Percentiles rank a stretch among this genome's conserved stretches.
phyloP scores from a whole-genome alignment of 352 stramenopile genomes.

The Achlya hypogyna region DNA sequence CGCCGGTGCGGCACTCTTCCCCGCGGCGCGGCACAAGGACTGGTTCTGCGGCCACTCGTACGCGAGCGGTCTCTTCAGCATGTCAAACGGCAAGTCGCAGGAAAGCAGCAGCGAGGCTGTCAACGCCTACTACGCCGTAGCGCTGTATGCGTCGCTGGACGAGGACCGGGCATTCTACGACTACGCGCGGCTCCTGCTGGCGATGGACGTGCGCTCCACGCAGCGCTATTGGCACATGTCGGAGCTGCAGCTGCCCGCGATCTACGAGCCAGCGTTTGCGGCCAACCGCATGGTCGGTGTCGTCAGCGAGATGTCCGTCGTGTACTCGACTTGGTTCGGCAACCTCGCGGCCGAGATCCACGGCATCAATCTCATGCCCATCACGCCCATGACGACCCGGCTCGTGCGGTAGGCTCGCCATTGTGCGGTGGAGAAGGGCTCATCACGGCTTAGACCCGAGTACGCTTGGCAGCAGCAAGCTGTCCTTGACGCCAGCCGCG shows the following conservation, averaged over 20 bases:
- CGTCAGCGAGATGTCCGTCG: conserved; percentile 60
- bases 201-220: conserved; percentile 86
- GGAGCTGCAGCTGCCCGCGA: conserved; percentile 36
- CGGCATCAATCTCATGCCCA: conserved; percentile 77
- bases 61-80: conserved; percentile 91
- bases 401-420: conserved; percentile 41
- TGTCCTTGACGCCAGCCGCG: not conserved
- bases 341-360: conserved; percentile 61
- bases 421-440: conserved; percentile 7
- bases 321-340: conserved; percentile 83
- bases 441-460: conserved; percentile 37
- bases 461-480: conserved; percentile 26
- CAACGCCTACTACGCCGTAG: conserved; percentile 94
- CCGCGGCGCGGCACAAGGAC: conserved; percentile 89
- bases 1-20: conserved; percentile 53
- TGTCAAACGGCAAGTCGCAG: conserved; percentile 92
- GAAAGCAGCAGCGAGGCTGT: conserved; percentile 93
- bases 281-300: conserved; percentile 74
- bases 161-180: conserved; percentile 44
- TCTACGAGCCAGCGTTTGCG: conserved; percentile 68
- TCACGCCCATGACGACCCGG: conserved; percentile 60
- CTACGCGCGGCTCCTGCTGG: conserved; percentile 86
- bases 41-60: conserved; percentile 96
- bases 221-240: conserved; percentile 96
- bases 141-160: conserved; percentile 74